These are phyloP conservation scores for Sutorius australiensis DNA, from an alignment of 768 basidiomycete species.

Conservation along the genomic window DNA sequence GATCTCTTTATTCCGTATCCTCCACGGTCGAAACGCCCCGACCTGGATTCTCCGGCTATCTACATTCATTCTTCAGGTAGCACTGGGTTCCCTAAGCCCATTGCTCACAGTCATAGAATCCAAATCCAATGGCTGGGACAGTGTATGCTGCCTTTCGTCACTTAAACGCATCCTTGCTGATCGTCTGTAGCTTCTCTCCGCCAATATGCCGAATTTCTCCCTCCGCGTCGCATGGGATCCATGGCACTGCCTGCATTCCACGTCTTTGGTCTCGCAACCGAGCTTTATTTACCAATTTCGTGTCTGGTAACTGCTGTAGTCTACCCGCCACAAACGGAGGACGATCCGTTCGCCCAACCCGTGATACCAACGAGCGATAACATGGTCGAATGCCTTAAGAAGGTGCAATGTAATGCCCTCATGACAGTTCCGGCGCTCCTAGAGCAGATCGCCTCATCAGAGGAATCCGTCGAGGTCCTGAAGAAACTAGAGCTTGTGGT, in stretches of 20 bases:
- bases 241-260: constrained; percentile 31
- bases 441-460: constrained; percentile 33
- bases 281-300: constrained; percentile 21
- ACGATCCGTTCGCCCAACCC: constrained; percentile 26
- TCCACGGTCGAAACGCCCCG: constrained; percentile 6
- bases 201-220: constrained; percentile 1
- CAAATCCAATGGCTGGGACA: constrained; percentile 34
- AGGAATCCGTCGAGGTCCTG: constrained; percentile 24
- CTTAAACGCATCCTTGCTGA: neutral
- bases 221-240: constrained; percentile 15
- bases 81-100: constrained; percentile 48
- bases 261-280: constrained; percentile 13
- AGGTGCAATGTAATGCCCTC: constrained; percentile 28
- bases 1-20: constrained; percentile 22
- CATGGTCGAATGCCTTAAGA: constrained; percentile 33
- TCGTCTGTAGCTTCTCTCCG: constrained; percentile 1
- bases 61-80: constrained; percentile 52
- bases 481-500: constrained; percentile 29
- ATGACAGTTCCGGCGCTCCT: constrained; percentile 39
- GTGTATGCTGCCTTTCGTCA: constrained; percentile 25
- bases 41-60: constrained; percentile 35
- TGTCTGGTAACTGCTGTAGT: constrained; percentile 16
- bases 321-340: constrained; percentile 26
- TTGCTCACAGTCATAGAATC: constrained; percentile 34
- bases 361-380: constrained; percentile 38